Percentiles rank a stretch among this genome's conserved stretches.
These are phyloP conservation scores for Vaccinium vitisidaea DNA, from an alignment of 148 eudicot genomes.

Conservation along the genomic window DNA sequence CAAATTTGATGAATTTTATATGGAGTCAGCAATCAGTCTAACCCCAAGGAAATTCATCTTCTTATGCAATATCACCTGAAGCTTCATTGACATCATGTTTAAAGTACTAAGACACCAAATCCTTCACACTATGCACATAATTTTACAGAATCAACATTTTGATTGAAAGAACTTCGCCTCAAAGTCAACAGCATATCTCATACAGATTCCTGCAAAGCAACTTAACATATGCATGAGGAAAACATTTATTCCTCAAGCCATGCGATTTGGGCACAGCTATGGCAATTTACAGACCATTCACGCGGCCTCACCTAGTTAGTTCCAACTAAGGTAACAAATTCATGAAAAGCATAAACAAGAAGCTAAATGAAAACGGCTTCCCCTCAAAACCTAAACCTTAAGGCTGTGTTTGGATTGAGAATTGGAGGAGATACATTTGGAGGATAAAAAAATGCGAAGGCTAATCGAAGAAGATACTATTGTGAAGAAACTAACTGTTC, in stretches of 20 bases:
- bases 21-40: not conserved
- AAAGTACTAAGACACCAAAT: not conserved
- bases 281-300: not conserved
- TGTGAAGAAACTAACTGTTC: not conserved
- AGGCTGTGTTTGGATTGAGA: not conserved
- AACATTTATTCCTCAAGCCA: not conserved
- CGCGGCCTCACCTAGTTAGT: not conserved
- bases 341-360: not conserved
- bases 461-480: not conserved
- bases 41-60: not conserved
- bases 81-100: not conserved
- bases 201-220: not conserved
- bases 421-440: not conserved
- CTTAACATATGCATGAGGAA: not conserved
- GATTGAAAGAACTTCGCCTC: not conserved
- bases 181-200: not conserved
- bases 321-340: not conserved
- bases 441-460: not conserved
- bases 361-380: not conserved
- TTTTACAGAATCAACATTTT: not conserved
- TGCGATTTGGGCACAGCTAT: not conserved
- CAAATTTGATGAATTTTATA: not conserved
- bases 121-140: not conserved
- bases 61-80: constrained; percentile 7
- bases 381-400: not conserved